These are phyloP conservation scores for Mesembryanthemum crystallinum DNA, from an alignment of 148 eudicot genomes.

Conservation along the genomic window DNA sequence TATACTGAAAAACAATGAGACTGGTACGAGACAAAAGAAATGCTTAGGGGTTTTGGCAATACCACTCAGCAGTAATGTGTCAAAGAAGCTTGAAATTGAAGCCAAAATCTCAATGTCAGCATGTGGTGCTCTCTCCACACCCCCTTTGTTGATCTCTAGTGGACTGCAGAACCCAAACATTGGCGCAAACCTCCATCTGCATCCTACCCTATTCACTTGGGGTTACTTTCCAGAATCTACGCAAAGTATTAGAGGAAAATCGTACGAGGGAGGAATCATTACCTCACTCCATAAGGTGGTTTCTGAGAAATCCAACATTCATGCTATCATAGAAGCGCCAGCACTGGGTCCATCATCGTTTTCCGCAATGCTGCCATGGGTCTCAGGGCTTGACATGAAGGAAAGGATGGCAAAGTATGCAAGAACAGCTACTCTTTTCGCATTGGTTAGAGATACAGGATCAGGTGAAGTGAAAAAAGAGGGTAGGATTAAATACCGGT, in stretches of 20 bases:
- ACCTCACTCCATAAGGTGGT: constrained; percentile 70
- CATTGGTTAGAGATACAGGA: constrained; percentile 55
- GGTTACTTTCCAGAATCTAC: constrained; percentile 73
- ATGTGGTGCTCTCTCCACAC: constrained; percentile 72
- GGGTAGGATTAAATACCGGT: constrained; percentile 45
- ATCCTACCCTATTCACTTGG: constrained; percentile 68
- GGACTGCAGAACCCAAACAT: constrained; percentile 63
- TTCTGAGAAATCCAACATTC: constrained; percentile 40
- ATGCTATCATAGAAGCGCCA: constrained; percentile 60
- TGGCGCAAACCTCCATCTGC: constrained; percentile 78
- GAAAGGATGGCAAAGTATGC: constrained; percentile 54
- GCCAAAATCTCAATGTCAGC: constrained; percentile 65
- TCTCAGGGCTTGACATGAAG: constrained; percentile 69
- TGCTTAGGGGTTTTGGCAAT: constrained; percentile 64
- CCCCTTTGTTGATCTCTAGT: constrained; percentile 67
- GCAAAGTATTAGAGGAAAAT: constrained; percentile 40
- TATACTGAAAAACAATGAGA: constrained; percentile 27
- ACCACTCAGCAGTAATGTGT: constrained; percentile 29
- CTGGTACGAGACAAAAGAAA: constrained; percentile 31
- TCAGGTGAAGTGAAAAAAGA: constrained; percentile 60
- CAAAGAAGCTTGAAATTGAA: constrained; percentile 58
- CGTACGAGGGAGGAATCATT: constrained; percentile 75
- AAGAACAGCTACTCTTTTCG: constrained; percentile 62
- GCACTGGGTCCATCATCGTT: constrained; percentile 58
- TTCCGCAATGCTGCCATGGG: constrained; percentile 61